These are phyloP conservation scores for Fragaria ananassa DNA, from an alignment of 306 rosid genomes.

Conservation along the genomic window DNA sequence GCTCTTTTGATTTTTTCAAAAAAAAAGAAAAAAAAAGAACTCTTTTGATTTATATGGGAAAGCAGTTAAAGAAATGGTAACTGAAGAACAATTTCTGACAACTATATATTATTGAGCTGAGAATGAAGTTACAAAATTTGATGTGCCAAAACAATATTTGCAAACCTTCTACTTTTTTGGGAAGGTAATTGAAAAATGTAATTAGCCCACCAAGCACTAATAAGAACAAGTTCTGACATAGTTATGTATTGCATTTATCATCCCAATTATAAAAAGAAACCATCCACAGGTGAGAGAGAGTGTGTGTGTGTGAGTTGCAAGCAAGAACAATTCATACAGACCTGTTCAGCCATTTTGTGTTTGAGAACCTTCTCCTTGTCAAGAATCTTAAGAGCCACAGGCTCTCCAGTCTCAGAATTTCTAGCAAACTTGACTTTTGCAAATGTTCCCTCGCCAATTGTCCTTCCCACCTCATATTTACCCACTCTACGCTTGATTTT, in stretches of 20 bases:
- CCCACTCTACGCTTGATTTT: constrained; percentile 88
- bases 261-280: neutral
- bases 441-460: constrained; percentile 96
- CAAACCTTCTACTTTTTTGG: neutral
- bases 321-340: constrained; percentile 14
- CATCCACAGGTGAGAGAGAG: neutral
- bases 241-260: neutral
- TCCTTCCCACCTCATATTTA: constrained; percentile 90
- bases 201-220: too few relatives aligned
- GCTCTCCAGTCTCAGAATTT: constrained; percentile 70
- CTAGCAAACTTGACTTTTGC: constrained; percentile 92
- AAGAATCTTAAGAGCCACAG: constrained; percentile 87
- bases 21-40: neutral
- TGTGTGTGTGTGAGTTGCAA: constrained; percentile 5
- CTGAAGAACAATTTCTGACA: neutral
- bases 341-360: constrained; percentile 99
- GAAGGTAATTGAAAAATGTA: neutral
- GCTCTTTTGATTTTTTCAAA: neutral
- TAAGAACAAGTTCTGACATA: neutral
- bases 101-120: neutral
- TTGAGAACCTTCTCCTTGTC: constrained; percentile 97
- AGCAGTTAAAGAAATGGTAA: constrained; percentile 4
- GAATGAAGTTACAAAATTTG: neutral
- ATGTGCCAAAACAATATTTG: neutral
- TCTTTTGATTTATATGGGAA: neutral